These are phyloP conservation scores for Triangularia verruculosa DNA, from an alignment of 2,329 filamentous ascomycete species.

Conservation along the genomic window DNA sequence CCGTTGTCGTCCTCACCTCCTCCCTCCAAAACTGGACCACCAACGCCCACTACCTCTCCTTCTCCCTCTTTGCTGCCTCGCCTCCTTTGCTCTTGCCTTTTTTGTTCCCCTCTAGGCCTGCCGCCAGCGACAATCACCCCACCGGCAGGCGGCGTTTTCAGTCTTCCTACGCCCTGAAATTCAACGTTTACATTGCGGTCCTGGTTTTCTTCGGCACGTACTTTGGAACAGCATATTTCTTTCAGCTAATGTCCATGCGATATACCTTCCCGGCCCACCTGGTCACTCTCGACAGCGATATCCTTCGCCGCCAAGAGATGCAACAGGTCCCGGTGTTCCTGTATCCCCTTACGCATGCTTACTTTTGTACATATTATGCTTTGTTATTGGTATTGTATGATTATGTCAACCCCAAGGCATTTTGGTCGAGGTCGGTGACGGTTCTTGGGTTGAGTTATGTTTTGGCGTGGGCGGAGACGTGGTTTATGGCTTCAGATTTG, in stretches of 20 bases:
- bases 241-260: constrained; percentile 24
- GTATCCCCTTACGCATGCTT: constrained; percentile 23
- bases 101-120: not conserved
- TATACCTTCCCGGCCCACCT: constrained; percentile 14
- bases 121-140: not conserved
- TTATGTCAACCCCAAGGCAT: constrained; percentile 6
- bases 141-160: not conserved
- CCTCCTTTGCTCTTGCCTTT: not conserved
- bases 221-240: constrained; percentile 23
- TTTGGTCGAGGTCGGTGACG: not conserved
- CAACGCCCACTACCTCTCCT: constrained; percentile 15
- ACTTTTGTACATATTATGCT: constrained; percentile 12
- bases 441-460: constrained; percentile 13
- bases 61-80: constrained; percentile 9
- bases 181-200: constrained; percentile 20
- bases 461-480: constrained; percentile 19
- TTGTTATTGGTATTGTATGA: constrained; percentile 8
- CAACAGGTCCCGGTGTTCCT: constrained; percentile 21
- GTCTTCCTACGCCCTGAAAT: constrained; percentile 19
- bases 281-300: not conserved
- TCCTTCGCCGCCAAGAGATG: constrained; percentile 10
- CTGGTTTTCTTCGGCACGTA: constrained; percentile 22
- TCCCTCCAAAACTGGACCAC: constrained; percentile 11
- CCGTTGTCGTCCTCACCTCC: constrained; percentile 18
- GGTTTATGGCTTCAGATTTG: constrained; percentile 20